Conservation (phyloP, 352 stramenopile species). For the Pythium vanterpoolii region DNA sequence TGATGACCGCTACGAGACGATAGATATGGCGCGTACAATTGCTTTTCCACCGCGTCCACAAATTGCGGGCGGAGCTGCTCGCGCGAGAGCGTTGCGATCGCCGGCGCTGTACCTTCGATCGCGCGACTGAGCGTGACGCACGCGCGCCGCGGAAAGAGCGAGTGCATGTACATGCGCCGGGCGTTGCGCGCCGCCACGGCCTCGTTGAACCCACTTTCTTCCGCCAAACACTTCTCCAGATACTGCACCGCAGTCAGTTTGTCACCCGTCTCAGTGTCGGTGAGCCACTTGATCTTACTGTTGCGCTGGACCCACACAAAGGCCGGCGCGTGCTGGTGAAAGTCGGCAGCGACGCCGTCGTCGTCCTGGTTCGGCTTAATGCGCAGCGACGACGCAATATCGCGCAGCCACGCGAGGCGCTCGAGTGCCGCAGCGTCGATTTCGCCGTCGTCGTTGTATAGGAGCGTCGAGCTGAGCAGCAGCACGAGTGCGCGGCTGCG, state of each 20-base stretch:
- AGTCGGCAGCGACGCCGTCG: slow-evolving; percentile 36
- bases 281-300: slow-evolving; percentile 71
- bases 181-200: slow-evolving; percentile 46
- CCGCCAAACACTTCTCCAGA: slow-evolving; percentile 38
- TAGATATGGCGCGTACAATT: slow-evolving; percentile 40
- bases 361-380: slow-evolving; percentile 62
- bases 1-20: slow-evolving; percentile 27
- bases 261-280: slow-evolving; percentile 36
- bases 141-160: slow-evolving; percentile 40
- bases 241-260: slow-evolving; percentile 54
- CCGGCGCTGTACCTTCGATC: slow-evolving; percentile 33
- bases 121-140: slow-evolving; percentile 48
- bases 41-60: slow-evolving; percentile 46
- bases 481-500: slow-evolving; percentile 36
- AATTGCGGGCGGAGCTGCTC: slow-evolving; percentile 48
- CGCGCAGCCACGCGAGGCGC: slow-evolving; percentile 43
- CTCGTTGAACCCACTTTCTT: slow-evolving; percentile 56
- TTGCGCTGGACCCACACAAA: slow-evolving; percentile 65
- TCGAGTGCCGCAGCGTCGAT: slow-evolving; percentile 42
- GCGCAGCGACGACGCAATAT: slow-evolving; percentile 35
- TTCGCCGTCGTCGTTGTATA: slow-evolving; percentile 61
- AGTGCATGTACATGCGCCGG: slow-evolving; percentile 56
- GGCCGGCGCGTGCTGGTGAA: slow-evolving; percentile 47
- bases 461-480: slow-evolving; percentile 52
- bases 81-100: slow-evolving; percentile 12